phyloP scores from a whole-genome alignment of 345 rosid genomes.

The Corymbia maculata region DNA sequence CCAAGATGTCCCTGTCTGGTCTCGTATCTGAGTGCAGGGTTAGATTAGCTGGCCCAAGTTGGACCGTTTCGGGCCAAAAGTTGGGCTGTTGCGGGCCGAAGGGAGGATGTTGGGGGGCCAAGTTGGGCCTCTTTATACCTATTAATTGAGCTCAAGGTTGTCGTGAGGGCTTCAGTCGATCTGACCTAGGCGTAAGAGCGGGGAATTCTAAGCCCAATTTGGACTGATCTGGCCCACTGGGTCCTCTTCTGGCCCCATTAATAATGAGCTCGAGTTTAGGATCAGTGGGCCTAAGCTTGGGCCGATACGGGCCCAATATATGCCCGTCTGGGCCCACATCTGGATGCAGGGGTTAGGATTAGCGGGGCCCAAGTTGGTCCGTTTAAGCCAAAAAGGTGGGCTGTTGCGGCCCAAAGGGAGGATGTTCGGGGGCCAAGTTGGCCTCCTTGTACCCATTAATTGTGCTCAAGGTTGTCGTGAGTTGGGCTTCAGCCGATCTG shows the following conservation, averaged over 20 bases:
- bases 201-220: not conserved
- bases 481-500: not conserved
- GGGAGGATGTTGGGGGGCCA: not conserved
- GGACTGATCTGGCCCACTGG: not conserved
- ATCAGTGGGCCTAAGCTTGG: not conserved
- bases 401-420: not conserved
- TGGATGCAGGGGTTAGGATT: not conserved
- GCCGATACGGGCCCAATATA: not conserved
- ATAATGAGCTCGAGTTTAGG: not conserved
- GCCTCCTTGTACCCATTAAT: not conserved
- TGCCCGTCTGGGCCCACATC: not conserved
- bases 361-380: not conserved
- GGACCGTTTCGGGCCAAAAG: not conserved
- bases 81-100: not conserved
- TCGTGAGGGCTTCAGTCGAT: not conserved
- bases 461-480: not conserved
- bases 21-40: not conserved
- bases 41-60: not conserved
- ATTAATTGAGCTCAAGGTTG: not conserved
- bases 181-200: not conserved
- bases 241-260: not conserved
- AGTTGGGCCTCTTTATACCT: not conserved
- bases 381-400: not conserved
- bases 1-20: not conserved
- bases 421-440: not conserved